Evolutionary conservation across 2,329 filamentous ascomycete genomes (phyloP).

Genomic region (Microcyclospora pomicola): DNA sequence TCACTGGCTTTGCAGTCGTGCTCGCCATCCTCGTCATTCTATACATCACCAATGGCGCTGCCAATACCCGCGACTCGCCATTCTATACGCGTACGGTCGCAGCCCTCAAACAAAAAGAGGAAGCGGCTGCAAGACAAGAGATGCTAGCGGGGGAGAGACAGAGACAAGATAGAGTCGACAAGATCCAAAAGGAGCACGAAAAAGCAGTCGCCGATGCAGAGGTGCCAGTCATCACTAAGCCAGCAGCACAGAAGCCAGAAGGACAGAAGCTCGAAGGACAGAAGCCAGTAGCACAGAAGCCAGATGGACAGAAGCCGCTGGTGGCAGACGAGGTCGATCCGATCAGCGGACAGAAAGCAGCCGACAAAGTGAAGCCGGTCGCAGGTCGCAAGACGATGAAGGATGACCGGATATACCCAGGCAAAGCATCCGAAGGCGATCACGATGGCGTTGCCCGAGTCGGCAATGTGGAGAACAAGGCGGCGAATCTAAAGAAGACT

Average conservation of each 20-base stretch:
- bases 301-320: conserved; percentile 51
- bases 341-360: conserved; percentile 13
- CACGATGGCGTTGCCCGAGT: conserved; percentile 32
- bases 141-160: conserved; percentile 16
- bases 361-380: conserved; percentile 26
- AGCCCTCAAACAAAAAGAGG: conserved; percentile 38
- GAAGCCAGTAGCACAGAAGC: conserved; percentile 36
- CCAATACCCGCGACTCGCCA: conserved; percentile 37
- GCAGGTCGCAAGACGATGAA: conserved; percentile 42
- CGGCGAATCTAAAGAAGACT: conserved; percentile 22
- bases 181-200: conserved; percentile 20
- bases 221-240: conserved; percentile 35
- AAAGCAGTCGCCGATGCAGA: conserved; percentile 5
- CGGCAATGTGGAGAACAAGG: conserved; percentile 28
- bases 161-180: conserved; percentile 15
- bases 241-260: conserved; percentile 35
- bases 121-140: conserved; percentile 18
- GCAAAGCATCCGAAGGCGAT: conserved; percentile 21
- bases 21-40: conserved; percentile 53
- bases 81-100: conserved; percentile 44
- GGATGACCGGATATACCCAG: conserved; percentile 21
- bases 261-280: conserved; percentile 53
- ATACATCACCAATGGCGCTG: conserved; percentile 55
- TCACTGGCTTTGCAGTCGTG: conserved; percentile 51
- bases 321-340: conserved; percentile 41